Conservation (phyloP, 805 yeast species). For the Ogataea dorogensis region DNA sequence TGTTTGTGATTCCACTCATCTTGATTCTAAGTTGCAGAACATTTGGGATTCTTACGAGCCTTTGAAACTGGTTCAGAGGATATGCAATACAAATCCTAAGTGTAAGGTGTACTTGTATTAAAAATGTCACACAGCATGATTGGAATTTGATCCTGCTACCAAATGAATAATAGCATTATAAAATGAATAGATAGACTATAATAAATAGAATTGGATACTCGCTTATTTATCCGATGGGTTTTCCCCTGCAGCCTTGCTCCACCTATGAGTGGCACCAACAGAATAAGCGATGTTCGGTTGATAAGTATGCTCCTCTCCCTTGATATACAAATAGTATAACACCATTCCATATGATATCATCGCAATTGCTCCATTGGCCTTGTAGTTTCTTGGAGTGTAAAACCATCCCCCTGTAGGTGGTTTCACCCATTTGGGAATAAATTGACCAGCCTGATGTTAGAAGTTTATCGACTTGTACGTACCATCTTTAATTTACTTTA, state of each 20-base stretch:
- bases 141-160: too few species aligned
- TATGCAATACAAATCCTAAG: slow-evolving; percentile 36
- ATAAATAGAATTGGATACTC: too few species aligned
- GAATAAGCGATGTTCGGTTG: slow-evolving; percentile 38
- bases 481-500: slow-evolving; percentile 1
- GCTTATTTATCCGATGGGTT: background rate
- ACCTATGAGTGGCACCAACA: slow-evolving; percentile 40
- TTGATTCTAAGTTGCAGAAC: slow-evolving; percentile 59
- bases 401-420: slow-evolving; percentile 59
- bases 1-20: slow-evolving; percentile 57
- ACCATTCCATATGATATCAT: slow-evolving; percentile 39
- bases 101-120: slow-evolving; percentile 52
- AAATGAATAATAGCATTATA: slow-evolving; percentile 6
- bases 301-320: slow-evolving; percentile 38
- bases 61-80: slow-evolving; percentile 38
- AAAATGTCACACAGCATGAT: slow-evolving; percentile 1
- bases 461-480: background rate
- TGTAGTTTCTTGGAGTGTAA: slow-evolving; percentile 51
- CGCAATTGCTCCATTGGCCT: slow-evolving; percentile 41
- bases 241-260: slow-evolving; percentile 47
- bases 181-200: too few species aligned
- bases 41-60: slow-evolving; percentile 60
- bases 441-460: slow-evolving; percentile 8
- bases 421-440: slow-evolving; percentile 34
- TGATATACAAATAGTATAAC: slow-evolving; percentile 33